phyloP scores from a whole-genome alignment of 345 rosid genomes.

The Sapria himalayana region DNA sequence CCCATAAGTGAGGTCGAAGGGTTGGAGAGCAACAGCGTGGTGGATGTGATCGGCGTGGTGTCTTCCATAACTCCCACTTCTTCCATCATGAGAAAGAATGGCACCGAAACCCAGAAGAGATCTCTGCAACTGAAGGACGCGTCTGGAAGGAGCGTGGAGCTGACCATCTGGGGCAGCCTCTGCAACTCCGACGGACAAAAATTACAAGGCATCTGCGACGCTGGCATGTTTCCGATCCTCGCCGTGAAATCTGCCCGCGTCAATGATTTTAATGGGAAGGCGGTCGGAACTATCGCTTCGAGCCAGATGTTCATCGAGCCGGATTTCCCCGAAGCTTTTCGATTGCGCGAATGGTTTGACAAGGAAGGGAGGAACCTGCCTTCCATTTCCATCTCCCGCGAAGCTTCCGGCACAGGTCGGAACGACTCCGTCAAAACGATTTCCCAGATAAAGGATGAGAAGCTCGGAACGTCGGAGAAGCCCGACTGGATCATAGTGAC shows the following conservation, averaged over 20 bases:
- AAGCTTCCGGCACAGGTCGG: conserved; percentile 25
- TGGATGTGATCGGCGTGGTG: conserved; percentile 63
- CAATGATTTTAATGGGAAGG: conserved; percentile 65
- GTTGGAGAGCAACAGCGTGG: conserved; percentile 38
- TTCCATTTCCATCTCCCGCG: conserved; percentile 56
- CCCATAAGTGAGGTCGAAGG: conserved; percentile 43
- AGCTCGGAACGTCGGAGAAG: conserved; percentile 75
- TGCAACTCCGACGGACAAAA: conserved; percentile 57
- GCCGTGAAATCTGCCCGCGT: conserved; percentile 64
- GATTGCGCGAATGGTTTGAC: conserved; percentile 55
- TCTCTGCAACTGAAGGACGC: conserved; percentile 58
- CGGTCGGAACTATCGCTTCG: conserved; percentile 52
- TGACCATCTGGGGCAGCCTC: conserved; percentile 77
- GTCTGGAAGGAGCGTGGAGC: conserved; percentile 69
- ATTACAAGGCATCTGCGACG: conserved; percentile 54
- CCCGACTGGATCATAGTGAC: conserved; percentile 72
- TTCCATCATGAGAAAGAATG: conserved; percentile 54
- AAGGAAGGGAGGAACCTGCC: conserved; percentile 45
- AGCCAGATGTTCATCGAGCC: conserved; percentile 63
- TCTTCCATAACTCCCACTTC: conserved; percentile 29
- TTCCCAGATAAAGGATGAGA: conserved; percentile 81
- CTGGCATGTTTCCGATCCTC: conserved; percentile 56
- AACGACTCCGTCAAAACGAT: conserved; percentile 42
- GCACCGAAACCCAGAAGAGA: conserved; percentile 62
- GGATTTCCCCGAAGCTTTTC: conserved; percentile 46